Evolutionary conservation across 2,329 filamentous ascomycete species (phyloP).

Genomic region (Keithomyces neogunnii): DNA sequence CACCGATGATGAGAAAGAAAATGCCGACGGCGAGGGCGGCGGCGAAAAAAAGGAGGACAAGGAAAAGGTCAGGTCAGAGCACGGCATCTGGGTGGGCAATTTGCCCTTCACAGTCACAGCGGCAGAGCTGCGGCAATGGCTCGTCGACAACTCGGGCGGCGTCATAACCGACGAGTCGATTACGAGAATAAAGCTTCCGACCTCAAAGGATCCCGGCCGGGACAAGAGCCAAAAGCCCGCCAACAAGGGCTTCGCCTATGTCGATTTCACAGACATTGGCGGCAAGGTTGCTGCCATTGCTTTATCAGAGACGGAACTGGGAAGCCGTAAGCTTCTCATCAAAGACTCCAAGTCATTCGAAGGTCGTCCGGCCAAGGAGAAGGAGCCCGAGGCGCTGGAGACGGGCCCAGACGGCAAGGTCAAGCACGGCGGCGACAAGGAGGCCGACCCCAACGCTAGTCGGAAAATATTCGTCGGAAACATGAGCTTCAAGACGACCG

Average conservation of each 20-base stretch:
- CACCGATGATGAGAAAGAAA: constrained; percentile 26
- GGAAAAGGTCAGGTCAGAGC: constrained; percentile 58
- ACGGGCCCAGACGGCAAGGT: constrained; percentile 21
- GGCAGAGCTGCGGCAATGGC: constrained; percentile 66
- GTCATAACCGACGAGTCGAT: constrained; percentile 61
- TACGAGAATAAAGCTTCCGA: constrained; percentile 76
- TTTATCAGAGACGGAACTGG: constrained; percentile 74
- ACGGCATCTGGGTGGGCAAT: constrained; percentile 95
- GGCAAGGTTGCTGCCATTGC: constrained; percentile 70
- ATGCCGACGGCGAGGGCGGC: constrained; percentile 25
- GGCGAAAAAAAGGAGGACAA: constrained; percentile 30
- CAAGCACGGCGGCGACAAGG: constrained; percentile 23
- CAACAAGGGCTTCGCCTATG: constrained; percentile 96
- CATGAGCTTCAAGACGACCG: constrained; percentile 70
- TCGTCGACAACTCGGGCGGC: constrained; percentile 63
- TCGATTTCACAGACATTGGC: constrained; percentile 72
- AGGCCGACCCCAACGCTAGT: constrained; percentile 46
- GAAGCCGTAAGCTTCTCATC: constrained; percentile 76
- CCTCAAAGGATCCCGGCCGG: constrained; percentile 39
- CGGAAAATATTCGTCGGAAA: constrained; percentile 90
- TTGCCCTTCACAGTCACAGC: constrained; percentile 75
- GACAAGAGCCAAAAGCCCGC: constrained; percentile 23
- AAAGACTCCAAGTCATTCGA: constrained; percentile 88
- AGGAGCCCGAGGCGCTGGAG: constrained; percentile 21
- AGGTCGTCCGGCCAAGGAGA: constrained; percentile 68